Base-by-base conservation (phyloP, 1,284 basidiomycete species). In the Wolfiporia cocos region DNA sequence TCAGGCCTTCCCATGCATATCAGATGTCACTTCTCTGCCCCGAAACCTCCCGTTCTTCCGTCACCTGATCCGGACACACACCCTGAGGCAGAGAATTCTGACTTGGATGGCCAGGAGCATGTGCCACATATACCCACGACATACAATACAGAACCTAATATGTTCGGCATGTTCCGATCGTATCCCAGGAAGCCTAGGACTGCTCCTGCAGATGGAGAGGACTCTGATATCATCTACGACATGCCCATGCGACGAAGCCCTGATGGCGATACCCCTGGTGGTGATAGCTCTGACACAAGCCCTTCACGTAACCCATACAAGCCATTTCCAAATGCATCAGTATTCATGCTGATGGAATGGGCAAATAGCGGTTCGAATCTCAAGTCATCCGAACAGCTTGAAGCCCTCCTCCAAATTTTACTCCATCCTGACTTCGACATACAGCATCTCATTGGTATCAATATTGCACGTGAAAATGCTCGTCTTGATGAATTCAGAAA, bases 381-480 rank as follows among this genome's bases (percentile, higher is more conserved):
- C n/a, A n/a, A n/a, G n/a, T n/a, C n/a, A n/a, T n/a, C n/a, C n/a
- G n/a, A n/a, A n/a, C n/a, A n/a, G n/a, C n/a, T n/a, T n/a, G n/a
- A n/a, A n/a, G n/a, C n/a, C n/a, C n/a, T n/a, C n/a, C n/a, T n/a
- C n/a, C n/a, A 10, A 20, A 18, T 10, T 18, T 2, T 51, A 60
- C 29, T 32, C 43, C 2, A 28, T 41, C 5, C 7, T 28, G 26
- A 28, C 26, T 28, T 28, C 37, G 21, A 0, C n/a, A n/a, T n/a
- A n/a, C n/a, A n/a, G n/a, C n/a, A n/a, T n/a, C 39, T 63, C 4
- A 52, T 59, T 26, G n/a, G 34, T n/a, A 21, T 36, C 4, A 21
- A 36, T 21, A 48, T 0, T 28, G 38, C n/a, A n/a, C n/a, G n/a
- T n/a, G n/a, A n/a, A n/a, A n/a, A n/a, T n/a, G n/a, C n/a, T n/a